Evolutionary conservation across 176 grass and related monocot species (phyloP).

Genomic region (Hsuehochloa calcarea): DNA sequence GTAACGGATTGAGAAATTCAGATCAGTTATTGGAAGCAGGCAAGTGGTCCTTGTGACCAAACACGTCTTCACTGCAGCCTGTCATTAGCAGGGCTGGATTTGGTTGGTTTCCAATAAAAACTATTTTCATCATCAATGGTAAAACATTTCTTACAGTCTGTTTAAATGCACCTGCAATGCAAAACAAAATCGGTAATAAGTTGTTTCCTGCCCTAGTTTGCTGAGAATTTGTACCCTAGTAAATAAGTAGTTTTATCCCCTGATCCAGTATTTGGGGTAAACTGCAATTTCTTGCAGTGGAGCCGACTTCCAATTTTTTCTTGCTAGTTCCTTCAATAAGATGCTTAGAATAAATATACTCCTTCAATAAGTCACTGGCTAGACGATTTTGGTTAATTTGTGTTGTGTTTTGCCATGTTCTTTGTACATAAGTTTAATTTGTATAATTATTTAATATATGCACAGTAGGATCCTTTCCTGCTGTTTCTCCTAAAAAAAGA

Average conservation of each 20-base stretch:
- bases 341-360: background rate
- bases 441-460: too few relatives aligned
- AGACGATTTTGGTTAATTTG: too few relatives aligned
- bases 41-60: constrained; percentile 32
- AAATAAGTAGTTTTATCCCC: background rate
- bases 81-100: constrained; percentile 32
- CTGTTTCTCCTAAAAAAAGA: too few relatives aligned
- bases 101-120: constrained; percentile 18
- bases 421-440: too few relatives aligned
- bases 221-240: background rate
- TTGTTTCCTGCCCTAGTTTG: background rate
- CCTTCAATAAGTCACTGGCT: too few relatives aligned
- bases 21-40: constrained; percentile 23
- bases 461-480: too few relatives aligned
- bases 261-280: background rate
- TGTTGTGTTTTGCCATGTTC: too few relatives aligned
- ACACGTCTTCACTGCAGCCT: constrained; percentile 36
- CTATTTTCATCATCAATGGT: background rate
- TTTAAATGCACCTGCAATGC: background rate
- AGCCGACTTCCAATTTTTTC: background rate
- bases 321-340: background rate
- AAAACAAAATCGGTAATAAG: background rate
- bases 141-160: background rate
- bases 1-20: background rate
- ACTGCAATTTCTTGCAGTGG: background rate